A percentile compares a stretch with the other conserved stretches of the same genome.
phyloP scores from a whole-genome alignment of 176 grass and related monocot genomes.

The Carex kokanica region DNA sequence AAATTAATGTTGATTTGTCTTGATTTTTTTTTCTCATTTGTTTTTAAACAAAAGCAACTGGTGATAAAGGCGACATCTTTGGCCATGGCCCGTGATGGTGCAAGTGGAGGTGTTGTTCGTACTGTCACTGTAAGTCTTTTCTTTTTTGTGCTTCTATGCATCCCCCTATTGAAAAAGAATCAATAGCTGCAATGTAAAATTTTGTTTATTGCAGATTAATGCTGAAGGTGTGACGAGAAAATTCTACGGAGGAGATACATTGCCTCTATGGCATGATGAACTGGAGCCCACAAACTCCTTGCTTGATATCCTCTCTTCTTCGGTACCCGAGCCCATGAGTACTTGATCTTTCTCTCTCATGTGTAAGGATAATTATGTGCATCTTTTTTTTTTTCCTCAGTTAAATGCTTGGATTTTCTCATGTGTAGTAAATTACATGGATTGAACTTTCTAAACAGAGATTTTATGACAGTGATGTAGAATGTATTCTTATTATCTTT shows the following conservation, averaged over 20 bases:
- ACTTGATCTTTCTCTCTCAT: slow-evolving; percentile 17
- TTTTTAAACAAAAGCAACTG: slow-evolving; percentile 50
- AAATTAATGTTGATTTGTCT: background rate
- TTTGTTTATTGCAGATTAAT: slow-evolving; percentile 54
- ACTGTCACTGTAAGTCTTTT: slow-evolving; percentile 41
- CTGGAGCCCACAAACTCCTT: slow-evolving; percentile 68
- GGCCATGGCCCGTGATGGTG: slow-evolving; percentile 87
- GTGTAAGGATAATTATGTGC: background rate
- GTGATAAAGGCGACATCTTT: slow-evolving; percentile 88
- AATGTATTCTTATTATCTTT: background rate
- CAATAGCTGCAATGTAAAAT: background rate
- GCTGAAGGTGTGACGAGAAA: slow-evolving; percentile 60
- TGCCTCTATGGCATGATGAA: slow-evolving; percentile 90
- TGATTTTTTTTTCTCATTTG: slow-evolving; percentile 18
- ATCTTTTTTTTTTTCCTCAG: background rate
- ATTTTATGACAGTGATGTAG: background rate
- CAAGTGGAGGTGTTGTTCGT: slow-evolving; percentile 83
- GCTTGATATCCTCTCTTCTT: slow-evolving; percentile 67
- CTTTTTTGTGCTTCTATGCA: background rate
- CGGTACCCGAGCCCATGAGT: slow-evolving; percentile 73
- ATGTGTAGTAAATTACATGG: slow-evolving; percentile 20
- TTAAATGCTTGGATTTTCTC: background rate
- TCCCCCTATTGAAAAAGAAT: background rate
- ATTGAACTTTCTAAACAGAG: background rate
- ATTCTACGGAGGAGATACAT: slow-evolving; percentile 62